phyloP scores from a whole-genome alignment of 2,329 filamentous ascomycete species.

The Trichoderma sp. region DNA sequence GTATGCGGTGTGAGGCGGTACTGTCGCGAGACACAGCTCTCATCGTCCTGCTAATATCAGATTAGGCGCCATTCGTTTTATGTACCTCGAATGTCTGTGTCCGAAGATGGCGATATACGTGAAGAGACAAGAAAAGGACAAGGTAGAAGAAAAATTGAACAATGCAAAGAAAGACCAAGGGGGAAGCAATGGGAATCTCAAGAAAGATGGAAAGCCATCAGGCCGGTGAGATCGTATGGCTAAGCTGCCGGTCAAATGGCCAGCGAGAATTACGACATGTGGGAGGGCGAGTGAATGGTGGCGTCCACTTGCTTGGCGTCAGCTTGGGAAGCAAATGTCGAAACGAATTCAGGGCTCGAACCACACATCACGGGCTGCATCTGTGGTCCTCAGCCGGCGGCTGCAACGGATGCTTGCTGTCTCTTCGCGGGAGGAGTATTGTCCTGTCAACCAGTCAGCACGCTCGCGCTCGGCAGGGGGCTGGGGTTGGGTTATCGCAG shows the following conservation, averaged over 20 bases:
- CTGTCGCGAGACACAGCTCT: conserved; percentile 11
- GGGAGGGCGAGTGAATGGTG: background rate
- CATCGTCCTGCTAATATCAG: conserved; percentile 25
- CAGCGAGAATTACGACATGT: conserved; percentile 14
- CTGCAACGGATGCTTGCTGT: conserved; percentile 47
- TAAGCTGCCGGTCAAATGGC: conserved; percentile 10
- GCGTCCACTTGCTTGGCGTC: conserved; percentile 33
- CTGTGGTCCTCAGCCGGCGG: conserved; percentile 40
- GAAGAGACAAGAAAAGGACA: background rate
- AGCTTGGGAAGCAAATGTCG: conserved; percentile 32
- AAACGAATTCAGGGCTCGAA: conserved; percentile 15
- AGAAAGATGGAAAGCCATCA: background rate
- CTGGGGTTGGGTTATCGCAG: conserved; percentile 10
- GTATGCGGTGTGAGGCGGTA: conserved; percentile 15
- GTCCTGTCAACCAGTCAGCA: conserved; percentile 42
- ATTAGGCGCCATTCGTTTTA: conserved; percentile 24
- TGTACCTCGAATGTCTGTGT: conserved; percentile 22
- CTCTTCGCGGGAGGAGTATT: conserved; percentile 44
- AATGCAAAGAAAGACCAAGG: background rate
- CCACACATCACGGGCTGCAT: background rate
- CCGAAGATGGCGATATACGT: conserved; percentile 15
- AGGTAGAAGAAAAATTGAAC: background rate
- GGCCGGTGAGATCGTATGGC: background rate
- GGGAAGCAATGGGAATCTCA: background rate
- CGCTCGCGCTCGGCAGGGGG: conserved; percentile 20